Evolutionary conservation across 768 basidiomycete species (phyloP).

Genomic region (Dioszegia crocea): DNA sequence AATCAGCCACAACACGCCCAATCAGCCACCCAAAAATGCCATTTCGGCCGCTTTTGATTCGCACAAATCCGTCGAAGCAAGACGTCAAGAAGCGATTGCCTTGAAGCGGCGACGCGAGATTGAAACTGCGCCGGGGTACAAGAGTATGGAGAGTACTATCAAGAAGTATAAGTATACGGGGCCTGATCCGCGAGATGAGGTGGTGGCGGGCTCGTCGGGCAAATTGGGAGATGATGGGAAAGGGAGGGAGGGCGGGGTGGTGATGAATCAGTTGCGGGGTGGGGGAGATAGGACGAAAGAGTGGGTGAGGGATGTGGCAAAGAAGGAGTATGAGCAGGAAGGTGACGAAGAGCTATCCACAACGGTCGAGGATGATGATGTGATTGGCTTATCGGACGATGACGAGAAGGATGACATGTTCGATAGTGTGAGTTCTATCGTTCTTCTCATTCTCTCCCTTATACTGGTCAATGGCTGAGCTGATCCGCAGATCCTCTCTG

Average conservation of each 20-base stretch:
- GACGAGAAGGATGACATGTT: slow-evolving; percentile 1
- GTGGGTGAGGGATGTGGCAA: not conserved
- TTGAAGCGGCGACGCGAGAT: not conserved
- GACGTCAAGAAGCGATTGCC: slow-evolving; percentile 3
- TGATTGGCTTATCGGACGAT: not conserved
- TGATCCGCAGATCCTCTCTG: not conserved
- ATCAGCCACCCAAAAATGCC: not conserved
- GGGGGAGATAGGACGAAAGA: not conserved
- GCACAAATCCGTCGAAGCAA: not conserved
- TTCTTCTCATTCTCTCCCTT: not conserved
- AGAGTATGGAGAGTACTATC: not conserved
- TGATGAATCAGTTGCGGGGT: not conserved
- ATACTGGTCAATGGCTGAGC: no score
- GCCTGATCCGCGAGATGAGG: not conserved
- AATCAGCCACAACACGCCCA: no score
- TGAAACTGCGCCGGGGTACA: not conserved
- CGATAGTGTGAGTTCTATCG: not conserved
- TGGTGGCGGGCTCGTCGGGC: not conserved
- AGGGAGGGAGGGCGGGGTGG: not conserved
- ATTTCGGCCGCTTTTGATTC: not conserved
- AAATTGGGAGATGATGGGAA: not conserved
- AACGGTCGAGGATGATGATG: not conserved
- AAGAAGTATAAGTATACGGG: slow-evolving; percentile 6
- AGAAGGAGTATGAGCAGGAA: not conserved
- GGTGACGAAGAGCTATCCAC: not conserved